A percentile compares a stretch with the other conserved stretches of the same genome.
These are phyloP conservation scores for Hortiboletus campestris DNA, from an alignment of 768 basidiomycete genomes.

Conservation along the genomic window DNA sequence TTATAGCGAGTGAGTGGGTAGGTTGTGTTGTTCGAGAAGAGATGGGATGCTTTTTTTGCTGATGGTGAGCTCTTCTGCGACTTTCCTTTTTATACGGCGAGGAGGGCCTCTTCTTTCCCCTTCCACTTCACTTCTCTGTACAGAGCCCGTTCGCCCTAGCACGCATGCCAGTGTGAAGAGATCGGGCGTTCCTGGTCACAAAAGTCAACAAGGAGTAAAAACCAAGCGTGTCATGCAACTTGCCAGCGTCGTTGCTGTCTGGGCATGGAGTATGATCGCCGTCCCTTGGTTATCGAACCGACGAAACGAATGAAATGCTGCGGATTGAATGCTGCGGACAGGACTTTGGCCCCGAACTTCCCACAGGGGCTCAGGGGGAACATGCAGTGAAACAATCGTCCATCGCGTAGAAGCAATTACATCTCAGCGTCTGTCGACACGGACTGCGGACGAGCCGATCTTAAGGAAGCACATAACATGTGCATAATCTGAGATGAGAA, in stretches of 20 bases:
- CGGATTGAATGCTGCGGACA: neutral
- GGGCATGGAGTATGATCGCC: neutral
- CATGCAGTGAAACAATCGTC: no score
- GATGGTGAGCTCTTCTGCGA: neutral
- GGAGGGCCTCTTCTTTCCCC: neutral
- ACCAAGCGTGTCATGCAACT: neutral
- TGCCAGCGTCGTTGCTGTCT: neutral
- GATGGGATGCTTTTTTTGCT: neutral
- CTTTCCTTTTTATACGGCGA: slow-evolving; percentile 5
- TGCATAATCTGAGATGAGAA: no score
- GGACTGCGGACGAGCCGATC: no score
- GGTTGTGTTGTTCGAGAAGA: neutral
- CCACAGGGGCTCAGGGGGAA: neutral
- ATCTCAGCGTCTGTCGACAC: no score
- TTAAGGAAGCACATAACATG: no score
- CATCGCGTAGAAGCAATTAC: no score
- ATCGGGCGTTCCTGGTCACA: neutral
- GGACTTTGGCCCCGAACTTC: neutral
- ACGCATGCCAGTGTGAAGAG: neutral
- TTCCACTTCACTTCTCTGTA: neutral
- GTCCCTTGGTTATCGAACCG: neutral
- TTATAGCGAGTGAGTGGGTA: neutral
- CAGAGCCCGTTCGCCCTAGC: neutral
- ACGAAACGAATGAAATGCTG: no score
- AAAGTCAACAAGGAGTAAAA: neutral